Conservation (phyloP, 2,329 filamentous ascomycete genomes). For the Colletotrichum theobromicola region DNA sequence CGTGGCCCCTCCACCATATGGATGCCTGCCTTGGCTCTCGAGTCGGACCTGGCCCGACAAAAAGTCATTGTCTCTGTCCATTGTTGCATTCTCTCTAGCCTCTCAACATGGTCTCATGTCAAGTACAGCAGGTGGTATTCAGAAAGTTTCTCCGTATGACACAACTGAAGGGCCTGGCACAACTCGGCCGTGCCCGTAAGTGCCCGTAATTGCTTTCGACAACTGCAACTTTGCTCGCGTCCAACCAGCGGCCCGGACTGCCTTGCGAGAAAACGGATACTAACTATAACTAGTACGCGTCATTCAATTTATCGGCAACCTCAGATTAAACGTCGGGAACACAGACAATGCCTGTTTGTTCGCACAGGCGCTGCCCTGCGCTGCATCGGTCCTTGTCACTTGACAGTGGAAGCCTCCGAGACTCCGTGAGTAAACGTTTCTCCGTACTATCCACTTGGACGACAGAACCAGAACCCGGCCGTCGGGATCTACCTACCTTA, state of each 20-base stretch:
- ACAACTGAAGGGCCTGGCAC: not conserved
- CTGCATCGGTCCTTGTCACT: not conserved
- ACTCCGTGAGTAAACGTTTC: not conserved
- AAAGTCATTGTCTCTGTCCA: not conserved
- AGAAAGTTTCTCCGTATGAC: not conserved
- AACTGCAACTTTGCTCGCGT: not conserved
- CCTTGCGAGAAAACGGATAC: not conserved
- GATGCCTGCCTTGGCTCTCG: not conserved
- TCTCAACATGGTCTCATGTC: not conserved
- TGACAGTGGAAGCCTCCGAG: not conserved
- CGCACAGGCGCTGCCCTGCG: not conserved
- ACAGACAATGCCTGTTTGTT: not conserved
- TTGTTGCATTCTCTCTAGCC: not conserved
- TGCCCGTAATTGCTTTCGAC: not conserved
- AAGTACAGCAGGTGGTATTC: not conserved
- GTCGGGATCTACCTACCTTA: not conserved
- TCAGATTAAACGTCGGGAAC: not conserved
- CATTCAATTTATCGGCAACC: not conserved
- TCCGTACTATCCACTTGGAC: not conserved
- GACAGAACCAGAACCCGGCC: not conserved
- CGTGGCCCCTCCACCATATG: not conserved
- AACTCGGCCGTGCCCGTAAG: not conserved
- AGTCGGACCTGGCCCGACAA: conserved; percentile 11
- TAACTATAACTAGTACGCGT: not conserved
- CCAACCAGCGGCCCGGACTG: not conserved